phyloP scores from a whole-genome alignment of 2,329 filamentous ascomycete species.

The Coleophoma crateriformis region DNA sequence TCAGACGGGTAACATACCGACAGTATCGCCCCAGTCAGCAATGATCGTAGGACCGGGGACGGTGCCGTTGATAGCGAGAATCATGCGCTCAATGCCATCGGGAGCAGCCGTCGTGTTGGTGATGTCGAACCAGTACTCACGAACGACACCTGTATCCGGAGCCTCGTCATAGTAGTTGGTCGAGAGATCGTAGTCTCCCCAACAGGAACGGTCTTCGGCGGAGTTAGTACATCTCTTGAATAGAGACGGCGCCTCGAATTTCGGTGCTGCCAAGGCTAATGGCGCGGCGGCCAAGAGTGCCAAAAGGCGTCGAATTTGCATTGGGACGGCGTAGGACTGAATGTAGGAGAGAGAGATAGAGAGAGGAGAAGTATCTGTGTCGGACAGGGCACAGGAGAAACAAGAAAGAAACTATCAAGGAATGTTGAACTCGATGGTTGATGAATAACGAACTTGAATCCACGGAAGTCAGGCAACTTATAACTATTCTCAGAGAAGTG shows the following conservation, averaged over 20 bases:
- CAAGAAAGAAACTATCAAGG: background rate
- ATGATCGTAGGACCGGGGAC: slow-evolving; percentile 23
- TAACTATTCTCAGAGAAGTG: background rate
- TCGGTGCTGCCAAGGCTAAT: slow-evolving; percentile 2
- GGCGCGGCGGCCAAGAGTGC: slow-evolving; percentile 1
- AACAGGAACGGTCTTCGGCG: slow-evolving; percentile 16
- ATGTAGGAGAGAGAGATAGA: background rate
- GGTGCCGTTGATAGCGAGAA: slow-evolving; percentile 23
- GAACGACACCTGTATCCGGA: slow-evolving; percentile 38
- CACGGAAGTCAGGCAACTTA: background rate
- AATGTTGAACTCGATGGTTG: background rate
- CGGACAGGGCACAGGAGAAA: background rate
- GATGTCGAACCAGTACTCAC: slow-evolving; percentile 23
- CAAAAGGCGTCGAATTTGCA: background rate
- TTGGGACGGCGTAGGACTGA: background rate
- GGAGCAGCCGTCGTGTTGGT: slow-evolving; percentile 12
- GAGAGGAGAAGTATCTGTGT: background rate
- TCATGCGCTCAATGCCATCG: slow-evolving; percentile 19
- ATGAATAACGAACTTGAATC: background rate
- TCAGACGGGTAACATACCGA: slow-evolving; percentile 1
- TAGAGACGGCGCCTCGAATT: background rate
- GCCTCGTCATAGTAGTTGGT: slow-evolving; percentile 28
- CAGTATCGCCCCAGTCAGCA: slow-evolving; percentile 27
- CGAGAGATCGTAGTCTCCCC: slow-evolving; percentile 41
- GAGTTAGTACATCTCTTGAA: slow-evolving; percentile 6